Evolutionary conservation across 1,284 basidiomycete species (phyloP), one percentile per base, ranked within the genome.

Genomic region (Xerocomus nothofagi): DNA sequence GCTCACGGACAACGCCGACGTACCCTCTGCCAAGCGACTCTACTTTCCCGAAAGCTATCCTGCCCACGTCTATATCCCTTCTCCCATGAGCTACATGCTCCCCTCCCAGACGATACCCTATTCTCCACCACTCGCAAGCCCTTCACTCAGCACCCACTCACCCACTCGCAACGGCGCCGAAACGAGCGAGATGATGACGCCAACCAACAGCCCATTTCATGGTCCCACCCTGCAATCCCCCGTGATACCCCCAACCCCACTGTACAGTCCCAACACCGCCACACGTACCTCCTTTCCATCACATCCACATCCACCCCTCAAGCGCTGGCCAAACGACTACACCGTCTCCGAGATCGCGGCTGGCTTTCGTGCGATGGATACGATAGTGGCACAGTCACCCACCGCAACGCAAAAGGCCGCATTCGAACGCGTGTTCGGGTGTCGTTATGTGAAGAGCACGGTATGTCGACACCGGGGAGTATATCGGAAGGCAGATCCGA

Each of bases 241-340:
- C 6, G 40, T 44, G 10, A 39, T 60, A 1, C 38, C 62, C 32
- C 21, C 31, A 5, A 59, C 60, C 21, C 63, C 62, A 2, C 47
- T 67, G 10, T 64, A 57, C 49, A 39, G 47, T 30, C 55, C 60
- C 31, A 45, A 44, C 54, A 53, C 59, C 38, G 47, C 55, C 49
- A 43, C 46, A 32, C 65, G 65, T 3, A 36, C 58, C 1, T 59
- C 73, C 9, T 70, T 79, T 39, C 73, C 78, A 4, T 75, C 77
- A 53, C 77, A 79, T 50, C 72, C 77, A 0, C 77, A 80, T 57
- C 76, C 79, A 3, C 80, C 80, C 11, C 67, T 81, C 26, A 84
- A 83, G 61, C 78, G 82, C 12, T 86, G 84, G 84, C 83, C 83
- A 36, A 83, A 85, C 59, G 83, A 86, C 66, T 84, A 82, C 62